These are phyloP conservation scores for Paraconiothyrium brasiliense DNA, from an alignment of 2,329 filamentous ascomycete genomes.

Conservation along the genomic window DNA sequence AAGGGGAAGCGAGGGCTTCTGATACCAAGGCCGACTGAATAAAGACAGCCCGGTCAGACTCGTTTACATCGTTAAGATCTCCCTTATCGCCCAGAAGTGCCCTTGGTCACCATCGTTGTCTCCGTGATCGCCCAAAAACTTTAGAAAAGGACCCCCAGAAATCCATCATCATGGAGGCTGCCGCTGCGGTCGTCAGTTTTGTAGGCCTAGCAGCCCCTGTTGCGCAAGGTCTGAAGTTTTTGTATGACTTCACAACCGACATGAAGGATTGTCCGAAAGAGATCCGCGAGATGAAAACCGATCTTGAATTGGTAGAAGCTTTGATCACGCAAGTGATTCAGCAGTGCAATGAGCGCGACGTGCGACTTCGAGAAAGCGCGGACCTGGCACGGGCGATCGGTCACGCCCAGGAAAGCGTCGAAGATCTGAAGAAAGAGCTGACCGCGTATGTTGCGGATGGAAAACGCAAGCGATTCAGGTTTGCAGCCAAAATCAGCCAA, in stretches of 20 bases:
- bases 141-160: slow-evolving; percentile 16
- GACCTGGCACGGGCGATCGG: neutral
- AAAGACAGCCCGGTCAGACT: slow-evolving; percentile 20
- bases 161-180: slow-evolving; percentile 21
- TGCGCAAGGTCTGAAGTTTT: slow-evolving; percentile 23
- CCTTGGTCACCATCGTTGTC: neutral
- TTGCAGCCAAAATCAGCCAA: slow-evolving; percentile 6
- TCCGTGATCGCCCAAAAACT: neutral
- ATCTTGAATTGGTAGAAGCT: slow-evolving; percentile 22
- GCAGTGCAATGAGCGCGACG: slow-evolving; percentile 22
- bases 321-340: slow-evolving; percentile 23
- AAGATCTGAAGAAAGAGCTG: neutral
- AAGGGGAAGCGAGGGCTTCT: slow-evolving; percentile 5
- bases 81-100: slow-evolving; percentile 16
- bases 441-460: neutral
- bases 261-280: slow-evolving; percentile 24
- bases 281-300: slow-evolving; percentile 22
- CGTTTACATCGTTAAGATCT: slow-evolving; percentile 18
- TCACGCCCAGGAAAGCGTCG: neutral
- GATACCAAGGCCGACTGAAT: slow-evolving; percentile 16
- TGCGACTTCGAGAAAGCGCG: slow-evolving; percentile 21
- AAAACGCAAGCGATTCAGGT: slow-evolving; percentile 4
- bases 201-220: slow-evolving; percentile 22
- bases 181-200: slow-evolving; percentile 23
- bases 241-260: slow-evolving; percentile 24